Conservation (phyloP, 495 filamentous ascomycete genomes). For the Podospora comata region DNA sequence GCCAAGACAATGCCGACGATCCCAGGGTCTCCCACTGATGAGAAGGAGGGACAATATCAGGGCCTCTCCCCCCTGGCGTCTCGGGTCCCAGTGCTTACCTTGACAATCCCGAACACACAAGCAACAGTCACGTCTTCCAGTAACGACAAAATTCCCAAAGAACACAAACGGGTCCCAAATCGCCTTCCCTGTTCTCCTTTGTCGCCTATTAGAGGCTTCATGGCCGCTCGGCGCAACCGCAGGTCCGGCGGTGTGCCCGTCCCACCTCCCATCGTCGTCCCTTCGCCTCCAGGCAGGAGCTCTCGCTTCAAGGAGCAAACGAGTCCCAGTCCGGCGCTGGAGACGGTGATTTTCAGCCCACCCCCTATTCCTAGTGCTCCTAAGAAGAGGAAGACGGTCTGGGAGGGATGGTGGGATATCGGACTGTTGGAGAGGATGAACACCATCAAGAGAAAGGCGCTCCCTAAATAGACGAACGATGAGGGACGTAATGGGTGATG, state of each 20-base stretch:
- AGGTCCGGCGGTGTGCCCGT: slow-evolving; percentile 15
- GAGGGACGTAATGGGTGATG: not conserved
- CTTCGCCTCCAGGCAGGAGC: not conserved
- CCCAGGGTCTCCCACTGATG: slow-evolving; percentile 24
- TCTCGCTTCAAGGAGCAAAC: slow-evolving; percentile 8
- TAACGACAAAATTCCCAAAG: slow-evolving; percentile 25
- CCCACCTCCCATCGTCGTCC: slow-evolving; percentile 25
- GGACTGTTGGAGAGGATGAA: slow-evolving; percentile 40
- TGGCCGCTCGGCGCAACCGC: slow-evolving; percentile 10
- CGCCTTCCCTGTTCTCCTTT: slow-evolving; percentile 26
- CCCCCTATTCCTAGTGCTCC: not conserved
- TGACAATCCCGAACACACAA: not conserved
- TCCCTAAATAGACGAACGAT: not conserved
- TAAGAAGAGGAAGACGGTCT: slow-evolving; percentile 36
- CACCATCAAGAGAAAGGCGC: slow-evolving; percentile 29
- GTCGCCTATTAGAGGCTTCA: slow-evolving; percentile 18
- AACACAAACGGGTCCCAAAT: slow-evolving; percentile 26
- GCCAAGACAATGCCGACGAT: slow-evolving; percentile 20
- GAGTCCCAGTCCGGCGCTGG: slow-evolving; percentile 2
- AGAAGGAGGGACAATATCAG: slow-evolving; percentile 12
- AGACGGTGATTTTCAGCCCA: not conserved
- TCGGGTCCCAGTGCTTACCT: slow-evolving; percentile 10
- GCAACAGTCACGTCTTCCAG: slow-evolving; percentile 2
- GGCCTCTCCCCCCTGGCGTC: slow-evolving; percentile 30
- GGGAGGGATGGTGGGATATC: slow-evolving; percentile 50